A percentile compares a stretch with the other conserved stretches of the same genome.
phyloP scores from a whole-genome alignment of 257 asterid species.

The Penstemon eatonii region DNA sequence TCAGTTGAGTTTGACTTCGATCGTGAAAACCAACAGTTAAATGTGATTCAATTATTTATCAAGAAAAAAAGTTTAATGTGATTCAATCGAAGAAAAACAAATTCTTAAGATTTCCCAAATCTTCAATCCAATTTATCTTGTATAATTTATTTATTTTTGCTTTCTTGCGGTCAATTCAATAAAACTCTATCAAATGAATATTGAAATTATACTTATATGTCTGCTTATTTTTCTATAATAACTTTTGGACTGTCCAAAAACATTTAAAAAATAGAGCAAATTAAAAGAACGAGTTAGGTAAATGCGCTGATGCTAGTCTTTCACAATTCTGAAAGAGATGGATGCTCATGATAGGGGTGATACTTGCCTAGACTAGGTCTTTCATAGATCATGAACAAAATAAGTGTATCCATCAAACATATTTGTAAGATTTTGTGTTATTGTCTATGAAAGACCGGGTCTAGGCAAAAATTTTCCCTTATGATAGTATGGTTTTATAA shows the following conservation, averaged over 20 bases:
- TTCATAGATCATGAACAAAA: no score
- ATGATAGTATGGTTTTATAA: no score
- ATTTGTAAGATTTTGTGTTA: no score
- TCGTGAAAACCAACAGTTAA: background rate
- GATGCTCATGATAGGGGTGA: no score
- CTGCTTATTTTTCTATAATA: background rate
- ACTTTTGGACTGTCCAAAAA: background rate
- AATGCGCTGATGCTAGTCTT: no score
- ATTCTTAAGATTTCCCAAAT: slow-evolving; percentile 26
- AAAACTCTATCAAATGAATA: background rate
- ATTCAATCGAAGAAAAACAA: slow-evolving; percentile 27
- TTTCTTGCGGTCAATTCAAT: slow-evolving; percentile 10
- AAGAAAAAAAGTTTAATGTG: slow-evolving; percentile 5
- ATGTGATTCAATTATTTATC: background rate
- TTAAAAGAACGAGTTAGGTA: no score
- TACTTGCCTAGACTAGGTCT: no score
- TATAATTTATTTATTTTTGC: background rate
- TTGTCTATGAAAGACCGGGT: no score
- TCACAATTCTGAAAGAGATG: no score
- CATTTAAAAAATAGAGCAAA: no score
- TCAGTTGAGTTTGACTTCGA: slow-evolving; percentile 9
- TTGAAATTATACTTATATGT: background rate
- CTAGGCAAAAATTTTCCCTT: no score
- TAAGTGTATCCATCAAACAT: no score
- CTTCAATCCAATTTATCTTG: slow-evolving; percentile 21